Base-by-base conservation (phyloP, 768 basidiomycete genomes). In the Amanita phalloides region DNA sequence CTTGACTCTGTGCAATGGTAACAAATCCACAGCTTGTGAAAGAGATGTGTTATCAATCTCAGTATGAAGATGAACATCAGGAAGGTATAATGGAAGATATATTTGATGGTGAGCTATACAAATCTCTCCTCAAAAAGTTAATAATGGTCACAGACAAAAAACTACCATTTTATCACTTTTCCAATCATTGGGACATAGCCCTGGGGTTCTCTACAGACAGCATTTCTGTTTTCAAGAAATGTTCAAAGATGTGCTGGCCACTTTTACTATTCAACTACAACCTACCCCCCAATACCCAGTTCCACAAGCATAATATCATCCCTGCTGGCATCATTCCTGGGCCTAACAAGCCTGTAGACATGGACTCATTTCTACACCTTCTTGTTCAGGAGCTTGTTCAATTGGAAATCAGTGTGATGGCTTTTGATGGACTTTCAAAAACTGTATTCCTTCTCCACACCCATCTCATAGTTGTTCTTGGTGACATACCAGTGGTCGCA, bases 271-370 rank as follows among this genome's bases (percentile, higher is more conserved):
- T 68, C 53, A 1, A 43, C 46, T 17, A 61, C 65, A 35, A 58
- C 41, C 8, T 69, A 76, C 57, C 56, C 73, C 30, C 70, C 71
- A 28, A 43, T 52, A 70, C 75, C 58, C 49, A 65, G 3, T 69
- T 66, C 30, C 69, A 67, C 25, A 48, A 66, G 9, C 47, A 64
- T 5, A 49, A 74, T 36, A 59, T 75, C 3, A 44, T 78, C 2
- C 65, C 62, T 30, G 43, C 73, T 7, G 71, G 72, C 7, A 60
- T 75, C 44, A 73, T 78, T 44, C 75, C 74, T 2, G 72, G 76
- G 0, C 76, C 74, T 0, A 65, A 68, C 11, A 68, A 69, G 38
- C 71, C 75, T 0, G 58, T 64, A 14, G 70, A 76, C 51, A 32
- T 68, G 1, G 66, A 68, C 41, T 78, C 76, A 0, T 78, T 76